Percentiles rank a stretch among this genome's conserved stretches.
Conservation (phyloP, 1,139 yeast genomes). For the Nakaseomyces bracarensis region DNA sequence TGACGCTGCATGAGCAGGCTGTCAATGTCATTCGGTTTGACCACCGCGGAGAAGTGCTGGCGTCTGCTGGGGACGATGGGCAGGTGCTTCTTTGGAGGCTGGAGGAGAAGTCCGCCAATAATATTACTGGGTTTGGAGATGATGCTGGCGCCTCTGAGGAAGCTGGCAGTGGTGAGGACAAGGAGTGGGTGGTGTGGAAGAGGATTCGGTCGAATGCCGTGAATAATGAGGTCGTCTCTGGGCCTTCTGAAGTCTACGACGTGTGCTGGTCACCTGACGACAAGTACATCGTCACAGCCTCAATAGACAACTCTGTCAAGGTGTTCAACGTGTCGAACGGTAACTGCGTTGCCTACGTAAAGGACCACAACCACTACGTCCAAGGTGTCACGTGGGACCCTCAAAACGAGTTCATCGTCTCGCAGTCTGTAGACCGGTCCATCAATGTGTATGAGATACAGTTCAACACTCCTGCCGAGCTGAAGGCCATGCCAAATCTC, state of each 20-base stretch:
- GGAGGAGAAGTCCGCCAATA: too few species aligned
- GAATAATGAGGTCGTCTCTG: constrained; percentile 7
- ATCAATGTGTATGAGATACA: constrained; percentile 50
- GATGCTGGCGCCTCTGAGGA: too few species aligned
- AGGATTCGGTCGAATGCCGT: constrained; percentile 13
- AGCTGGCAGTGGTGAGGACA: constrained; percentile 45
- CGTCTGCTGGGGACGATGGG: constrained; percentile 95
- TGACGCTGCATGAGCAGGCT: constrained; percentile 86
- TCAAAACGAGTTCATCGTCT: constrained; percentile 58
- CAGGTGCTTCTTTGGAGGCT: constrained; percentile 70
- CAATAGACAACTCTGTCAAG: constrained; percentile 80
- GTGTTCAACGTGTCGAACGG: constrained; percentile 56
- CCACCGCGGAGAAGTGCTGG: constrained; percentile 56
- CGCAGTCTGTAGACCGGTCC: constrained; percentile 86
- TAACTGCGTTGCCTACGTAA: constrained; percentile 49
- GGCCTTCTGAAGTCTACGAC: constrained; percentile 69
- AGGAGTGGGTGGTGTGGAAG: constrained; percentile 51
- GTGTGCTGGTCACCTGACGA: constrained; percentile 87
- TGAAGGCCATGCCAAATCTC: neutral
- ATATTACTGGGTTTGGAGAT: too few species aligned
- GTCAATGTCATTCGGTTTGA: constrained; percentile 82
- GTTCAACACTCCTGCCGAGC: constrained; percentile 10
- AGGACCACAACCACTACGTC: constrained; percentile 78
- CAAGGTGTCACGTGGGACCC: constrained; percentile 99
- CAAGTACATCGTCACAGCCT: constrained; percentile 68